Evolutionary conservation across 1,284 basidiomycete species (phyloP), one percentile per base, ranked within the genome.

Genomic region (Kalmanozyma brasiliensis): DNA sequence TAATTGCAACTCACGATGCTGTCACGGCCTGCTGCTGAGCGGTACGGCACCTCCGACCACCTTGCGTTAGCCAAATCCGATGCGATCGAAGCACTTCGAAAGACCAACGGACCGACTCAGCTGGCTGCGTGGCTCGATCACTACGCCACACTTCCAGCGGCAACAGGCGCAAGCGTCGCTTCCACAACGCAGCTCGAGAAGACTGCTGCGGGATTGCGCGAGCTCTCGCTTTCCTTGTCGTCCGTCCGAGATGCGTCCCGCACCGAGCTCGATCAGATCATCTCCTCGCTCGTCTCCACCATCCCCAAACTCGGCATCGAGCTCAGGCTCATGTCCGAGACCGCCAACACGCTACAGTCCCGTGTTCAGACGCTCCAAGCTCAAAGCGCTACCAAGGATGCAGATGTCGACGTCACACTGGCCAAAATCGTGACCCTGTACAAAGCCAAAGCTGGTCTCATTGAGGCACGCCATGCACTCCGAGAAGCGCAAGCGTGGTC

Each of bases 401-500:
- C 52, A 8, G 29, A 26, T 5, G 52, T 48, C 11, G 63, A 71
- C 29, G 36, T 41, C 14, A 36, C 59, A n/a, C 41, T 71, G 2
- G 51, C 63, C 5, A 47, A 44, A 10, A 66, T 71, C 30, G 47
- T 58, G 8, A 46, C 59, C 2, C 55, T 71, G 8, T 62, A 57
- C 32, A 45, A 52, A 42, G 48, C 51, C 13, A 71, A 71, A 32
- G 43, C 47, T 5, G 45, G 46, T 4, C 59, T 71, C 29, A 53
- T 66, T 24, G 51, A 66, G 3, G 64, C 74, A 17, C 49, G 70
- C 17, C 68, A 71, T 33, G 55, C 61, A 20, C 59, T 76, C n/a
- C 45, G 74, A 20, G 60, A 74, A 32, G 72, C 72, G 2, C 72
- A 76, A 46, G 58, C 67, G 3, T 76, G 74, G 74, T 68, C 59